Conservation (phyloP, 2,329 filamentous ascomycete species). For the Plectosphaerella cucumerina region DNA sequence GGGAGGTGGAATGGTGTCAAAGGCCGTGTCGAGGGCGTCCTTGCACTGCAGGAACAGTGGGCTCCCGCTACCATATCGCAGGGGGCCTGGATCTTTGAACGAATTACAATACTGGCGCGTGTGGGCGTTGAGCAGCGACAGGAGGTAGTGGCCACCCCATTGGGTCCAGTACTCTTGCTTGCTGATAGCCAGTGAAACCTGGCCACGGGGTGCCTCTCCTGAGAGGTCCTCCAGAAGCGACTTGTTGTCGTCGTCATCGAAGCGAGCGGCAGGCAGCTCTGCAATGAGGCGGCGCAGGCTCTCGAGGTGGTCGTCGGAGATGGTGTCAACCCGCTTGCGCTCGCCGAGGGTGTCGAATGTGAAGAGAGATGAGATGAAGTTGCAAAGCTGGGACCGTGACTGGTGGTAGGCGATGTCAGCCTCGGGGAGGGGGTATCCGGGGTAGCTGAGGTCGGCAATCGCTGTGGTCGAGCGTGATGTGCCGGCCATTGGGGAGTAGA, state of each 20-base stretch:
- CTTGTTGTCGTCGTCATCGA: slow-evolving; percentile 33
- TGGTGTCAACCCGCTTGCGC: slow-evolving; percentile 18
- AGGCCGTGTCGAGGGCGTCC: slow-evolving; percentile 42
- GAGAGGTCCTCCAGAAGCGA: slow-evolving; percentile 47
- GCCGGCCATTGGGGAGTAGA: slow-evolving; percentile 5
- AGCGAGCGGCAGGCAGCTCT: slow-evolving; percentile 26
- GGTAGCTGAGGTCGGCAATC: slow-evolving; percentile 2
- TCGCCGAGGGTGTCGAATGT: slow-evolving; percentile 30
- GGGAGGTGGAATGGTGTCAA: slow-evolving; percentile 42
- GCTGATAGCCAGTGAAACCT: slow-evolving; percentile 44
- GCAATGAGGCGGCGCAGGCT: slow-evolving; percentile 26
- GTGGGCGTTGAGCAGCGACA: slow-evolving; percentile 52
- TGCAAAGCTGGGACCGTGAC: slow-evolving; percentile 44
- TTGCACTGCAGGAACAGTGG: slow-evolving; percentile 48
- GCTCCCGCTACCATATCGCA: slow-evolving; percentile 46
- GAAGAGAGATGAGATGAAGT: slow-evolving; percentile 42
- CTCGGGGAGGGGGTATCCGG: slow-evolving; percentile 4
- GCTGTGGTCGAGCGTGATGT: neutral
- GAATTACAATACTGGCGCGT: slow-evolving; percentile 54
- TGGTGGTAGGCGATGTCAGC: slow-evolving; percentile 45
- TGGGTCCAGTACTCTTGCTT: slow-evolving; percentile 30
- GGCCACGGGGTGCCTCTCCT: slow-evolving; percentile 38
- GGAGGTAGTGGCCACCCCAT: slow-evolving; percentile 58
- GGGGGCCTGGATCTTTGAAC: slow-evolving; percentile 57
- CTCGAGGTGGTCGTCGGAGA: neutral